Base-by-base conservation (phyloP, 192 early-diverging fungal genomes). In the Spizellomyces sp. region DNA sequence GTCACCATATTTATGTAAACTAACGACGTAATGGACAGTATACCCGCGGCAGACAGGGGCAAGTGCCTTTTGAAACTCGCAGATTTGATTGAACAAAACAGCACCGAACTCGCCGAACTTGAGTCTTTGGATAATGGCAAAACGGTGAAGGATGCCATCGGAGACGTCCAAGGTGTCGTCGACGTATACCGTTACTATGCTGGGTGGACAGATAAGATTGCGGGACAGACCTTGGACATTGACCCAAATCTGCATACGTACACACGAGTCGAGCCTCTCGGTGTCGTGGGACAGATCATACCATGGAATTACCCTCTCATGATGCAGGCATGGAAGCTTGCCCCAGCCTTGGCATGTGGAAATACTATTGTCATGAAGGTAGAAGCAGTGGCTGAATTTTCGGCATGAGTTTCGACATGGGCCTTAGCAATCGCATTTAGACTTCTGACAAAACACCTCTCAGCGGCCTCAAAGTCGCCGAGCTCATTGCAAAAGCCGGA, bases 101-200 rank as follows among this genome's bases (percentile, higher is more conserved):
- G 27, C 5, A 46, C 75, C 14, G 22, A 52, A 12, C 69, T 86
- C 15, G 81, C 82, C 4, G 71, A 64, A 3, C 41, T 84, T 14
- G 84, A 86, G 62, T 76, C 82, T 6, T 74, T 70, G 27, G 78
- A 81, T 69, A 80, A 77, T 48, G 83, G 83, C 8, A 84, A 84
- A 66, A n/a, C 78, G 1, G 55, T 80, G 9, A 21, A 41, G 14
- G 75, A 78, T 42, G 58, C 67, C 7, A 10, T 15, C 8, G 47
- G 36, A 45, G 81, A 82, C 45, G 67, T 82, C n/a, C 54, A 70
- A 5, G 58, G 19, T 1, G 44, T 58, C 41, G 48, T 67, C 7
- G 75, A 74, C 0, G 45, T 67, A 9, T 67, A 79, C 27, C 65
- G 72, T 45, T 82, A 80, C 54, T 82, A 50, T 58, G 77, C 76